phyloP scores from a whole-genome alignment of 164 flowering plant genomes.

The Berberis vulgaris region DNA sequence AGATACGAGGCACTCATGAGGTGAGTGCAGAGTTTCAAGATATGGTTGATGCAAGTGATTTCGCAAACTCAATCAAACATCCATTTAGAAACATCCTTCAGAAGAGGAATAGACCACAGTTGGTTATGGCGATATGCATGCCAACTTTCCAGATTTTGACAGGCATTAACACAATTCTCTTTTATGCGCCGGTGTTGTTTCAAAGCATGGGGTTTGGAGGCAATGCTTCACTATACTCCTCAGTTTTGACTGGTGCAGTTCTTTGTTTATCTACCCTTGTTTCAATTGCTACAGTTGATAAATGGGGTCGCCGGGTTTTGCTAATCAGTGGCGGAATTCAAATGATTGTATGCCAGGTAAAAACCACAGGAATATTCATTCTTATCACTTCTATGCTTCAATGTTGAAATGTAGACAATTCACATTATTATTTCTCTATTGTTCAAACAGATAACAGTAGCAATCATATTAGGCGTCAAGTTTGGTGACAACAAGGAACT shows the following conservation, averaged over 20 bases:
- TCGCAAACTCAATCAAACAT: slow-evolving; percentile 72
- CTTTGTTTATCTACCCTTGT: slow-evolving; percentile 64
- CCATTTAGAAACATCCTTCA: slow-evolving; percentile 77
- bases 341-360: slow-evolving; percentile 83
- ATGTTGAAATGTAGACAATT: background rate
- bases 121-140: slow-evolving; percentile 81
- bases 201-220: slow-evolving; percentile 80
- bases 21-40: slow-evolving; percentile 74
- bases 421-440: background rate
- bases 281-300: slow-evolving; percentile 75
- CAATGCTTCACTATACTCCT: slow-evolving; percentile 73
- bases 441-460: slow-evolving; percentile 54
- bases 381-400: background rate
- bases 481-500: slow-evolving; percentile 41
- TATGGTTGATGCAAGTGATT: slow-evolving; percentile 82
- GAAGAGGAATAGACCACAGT: slow-evolving; percentile 70
- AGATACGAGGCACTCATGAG: slow-evolving; percentile 60
- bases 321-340: slow-evolving; percentile 77
- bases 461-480: slow-evolving; percentile 66
- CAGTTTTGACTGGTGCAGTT: slow-evolving; percentile 83
- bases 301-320: slow-evolving; percentile 58
- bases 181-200: slow-evolving; percentile 88
- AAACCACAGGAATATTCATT: background rate
- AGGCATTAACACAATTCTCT: slow-evolving; percentile 79
- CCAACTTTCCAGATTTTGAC: slow-evolving; percentile 84